Base-by-base conservation (phyloP, 345 rosid genomes). In the Kandelia obovata region DNA sequence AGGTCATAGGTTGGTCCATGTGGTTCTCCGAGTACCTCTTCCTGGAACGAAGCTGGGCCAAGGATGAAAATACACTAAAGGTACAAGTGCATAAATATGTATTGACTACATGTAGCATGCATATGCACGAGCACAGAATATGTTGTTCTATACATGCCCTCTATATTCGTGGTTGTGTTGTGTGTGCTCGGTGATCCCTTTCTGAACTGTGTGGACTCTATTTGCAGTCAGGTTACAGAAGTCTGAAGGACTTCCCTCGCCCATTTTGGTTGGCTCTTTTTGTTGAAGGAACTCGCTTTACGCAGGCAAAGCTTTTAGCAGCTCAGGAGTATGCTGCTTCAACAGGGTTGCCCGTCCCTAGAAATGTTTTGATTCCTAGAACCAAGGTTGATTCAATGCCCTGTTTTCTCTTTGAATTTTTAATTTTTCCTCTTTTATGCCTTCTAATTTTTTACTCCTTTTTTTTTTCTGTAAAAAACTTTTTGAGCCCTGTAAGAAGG, bases 1-100 rank as follows among this genome's bases (percentile, higher is more conserved):
- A 96, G 99, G 96, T 96, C 70, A 89, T 96, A 71, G 99, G 99
- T 59, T 96, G 99, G 99, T 96, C 99, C 71, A 96, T 96, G 99
- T 96, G 98, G 99, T 96, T 96, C 83, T 92, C 99, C 2, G 99
- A 92, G 75, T 96, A 92, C 84, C 86, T 96, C 6, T 92, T 92
- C 74, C 83, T 92, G 66, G 97, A 92, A 81, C 87, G 99, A 76
- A 92, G 78, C 80, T 92, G 98, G 97, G 95, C 89, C 65, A 96
- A 90, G 81, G 99, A 96, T 86, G 97, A 96, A 85, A 86, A 61
- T 73, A 92, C 95, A n/a, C 67, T 96, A 69, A 88, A 92, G 89
- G 92, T 88, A 67, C 5, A 21, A 39, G 31, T 39, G 32, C 31
- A 5, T 9, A 17, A 27, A 17, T 39, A 51, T 39, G 31, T 64